Percentiles rank a stretch among this genome's conserved stretches.
Evolutionary conservation across 2,329 filamentous ascomycete species (phyloP).

Genomic region (Cladosporium sp.): DNA sequence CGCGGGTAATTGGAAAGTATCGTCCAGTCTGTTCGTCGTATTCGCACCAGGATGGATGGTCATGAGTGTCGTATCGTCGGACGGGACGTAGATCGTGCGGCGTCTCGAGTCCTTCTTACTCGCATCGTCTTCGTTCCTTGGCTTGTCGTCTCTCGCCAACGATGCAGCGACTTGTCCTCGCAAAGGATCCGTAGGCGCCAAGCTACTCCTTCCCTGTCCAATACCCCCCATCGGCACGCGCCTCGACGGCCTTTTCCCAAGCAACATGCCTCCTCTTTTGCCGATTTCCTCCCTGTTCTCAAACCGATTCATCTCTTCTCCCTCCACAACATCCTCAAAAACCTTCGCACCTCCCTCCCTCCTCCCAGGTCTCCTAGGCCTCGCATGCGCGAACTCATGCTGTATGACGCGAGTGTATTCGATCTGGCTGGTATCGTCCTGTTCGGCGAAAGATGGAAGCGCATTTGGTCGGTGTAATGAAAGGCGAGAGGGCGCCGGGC

Average conservation of each 20-base stretch:
- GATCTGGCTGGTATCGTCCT: conserved; percentile 24
- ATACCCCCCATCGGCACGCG: conserved; percentile 10
- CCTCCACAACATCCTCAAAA: conserved; percentile 31
- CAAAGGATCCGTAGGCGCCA: not conserved
- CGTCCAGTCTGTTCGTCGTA: conserved; percentile 27
- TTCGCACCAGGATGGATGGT: conserved; percentile 48
- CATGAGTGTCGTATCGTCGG: conserved; percentile 47
- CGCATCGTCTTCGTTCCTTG: not conserved
- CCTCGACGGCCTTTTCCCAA: conserved; percentile 15
- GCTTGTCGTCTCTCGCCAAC: not conserved
- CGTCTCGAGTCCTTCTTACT: conserved; percentile 39
- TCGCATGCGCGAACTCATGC: conserved; percentile 24
- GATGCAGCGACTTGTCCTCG: not conserved
- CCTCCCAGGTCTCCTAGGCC: conserved; percentile 22
- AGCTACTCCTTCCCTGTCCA: conserved; percentile 12
- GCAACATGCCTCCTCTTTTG: conserved; percentile 2
- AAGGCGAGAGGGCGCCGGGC: conserved; percentile 22
- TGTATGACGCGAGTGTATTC: conserved; percentile 30
- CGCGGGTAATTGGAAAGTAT: conserved; percentile 25
- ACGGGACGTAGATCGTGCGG: conserved; percentile 48
- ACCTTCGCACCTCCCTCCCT: conserved; percentile 24
- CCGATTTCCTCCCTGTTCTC: conserved; percentile 16
- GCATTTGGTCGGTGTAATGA: conserved; percentile 12
- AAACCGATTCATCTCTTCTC: conserved; percentile 19
- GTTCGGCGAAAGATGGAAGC: conserved; percentile 2